A percentile compares a stretch with the other conserved stretches of the same genome.
Evolutionary conservation across 2,329 filamentous ascomycete genomes (phyloP).

Genomic region (Ceratocystis diversiconidia): DNA sequence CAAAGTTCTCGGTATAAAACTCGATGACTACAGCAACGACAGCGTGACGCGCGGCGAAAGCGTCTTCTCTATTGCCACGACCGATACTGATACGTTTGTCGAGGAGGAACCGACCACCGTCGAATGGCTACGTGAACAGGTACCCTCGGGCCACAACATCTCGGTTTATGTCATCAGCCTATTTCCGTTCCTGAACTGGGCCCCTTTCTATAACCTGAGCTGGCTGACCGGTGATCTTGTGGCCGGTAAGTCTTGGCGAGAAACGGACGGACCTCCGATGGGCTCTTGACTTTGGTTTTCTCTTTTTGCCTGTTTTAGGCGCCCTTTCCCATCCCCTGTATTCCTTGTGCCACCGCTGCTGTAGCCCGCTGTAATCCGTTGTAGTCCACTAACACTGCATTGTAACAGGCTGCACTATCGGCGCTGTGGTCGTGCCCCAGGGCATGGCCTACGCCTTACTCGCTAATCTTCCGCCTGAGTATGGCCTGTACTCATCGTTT

Average conservation of each 20-base stretch:
- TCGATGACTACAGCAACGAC: slow-evolving; percentile 44
- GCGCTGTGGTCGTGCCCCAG: slow-evolving; percentile 41
- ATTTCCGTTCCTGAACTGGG: slow-evolving; percentile 87
- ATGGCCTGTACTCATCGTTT: slow-evolving; percentile 59
- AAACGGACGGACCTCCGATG: slow-evolving; percentile 1
- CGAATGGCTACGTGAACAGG: slow-evolving; percentile 55
- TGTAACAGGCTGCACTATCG: slow-evolving; percentile 30
- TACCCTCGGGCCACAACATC: slow-evolving; percentile 44
- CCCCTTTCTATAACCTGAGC: slow-evolving; percentile 70
- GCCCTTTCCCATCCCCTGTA: background rate
- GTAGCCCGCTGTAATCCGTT: background rate
- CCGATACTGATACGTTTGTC: slow-evolving; percentile 54
- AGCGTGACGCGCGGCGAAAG: slow-evolving; percentile 65
- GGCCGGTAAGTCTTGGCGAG: slow-evolving; percentile 36
- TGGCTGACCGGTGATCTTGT: slow-evolving; percentile 85
- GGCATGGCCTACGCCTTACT: slow-evolving; percentile 40
- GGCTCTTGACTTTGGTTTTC: background rate
- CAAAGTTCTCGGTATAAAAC: slow-evolving; percentile 68
- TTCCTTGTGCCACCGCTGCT: background rate
- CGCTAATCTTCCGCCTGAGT: slow-evolving; percentile 35
- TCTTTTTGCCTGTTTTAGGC: background rate
- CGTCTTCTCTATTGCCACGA: slow-evolving; percentile 55
- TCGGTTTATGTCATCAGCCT: slow-evolving; percentile 51
- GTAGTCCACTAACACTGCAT: background rate
- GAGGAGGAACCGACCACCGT: slow-evolving; percentile 63